Conservation (phyloP, 2,329 filamentous ascomycete species). For the Aspergillus ochraceoroseus region DNA sequence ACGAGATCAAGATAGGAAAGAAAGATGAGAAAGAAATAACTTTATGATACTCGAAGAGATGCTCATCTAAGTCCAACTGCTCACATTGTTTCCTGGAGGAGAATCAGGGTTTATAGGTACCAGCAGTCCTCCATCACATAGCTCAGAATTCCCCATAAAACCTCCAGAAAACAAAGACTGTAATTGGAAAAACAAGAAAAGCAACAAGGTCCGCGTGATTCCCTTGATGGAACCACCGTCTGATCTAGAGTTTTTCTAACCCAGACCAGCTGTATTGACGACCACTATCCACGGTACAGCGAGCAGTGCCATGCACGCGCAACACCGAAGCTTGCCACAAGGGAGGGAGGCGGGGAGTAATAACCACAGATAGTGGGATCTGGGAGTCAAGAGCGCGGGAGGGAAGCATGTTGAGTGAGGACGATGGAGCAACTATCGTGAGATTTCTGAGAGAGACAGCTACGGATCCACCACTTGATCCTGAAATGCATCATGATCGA, state of each 20-base stretch:
- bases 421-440: too few relatives aligned
- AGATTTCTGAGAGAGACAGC: too few relatives aligned
- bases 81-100: slow-evolving; percentile 2
- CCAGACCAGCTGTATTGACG: too few relatives aligned
- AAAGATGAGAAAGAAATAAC: neutral
- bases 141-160: too few relatives aligned
- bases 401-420: too few relatives aligned
- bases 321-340: slow-evolving; percentile 19
- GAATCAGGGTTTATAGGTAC: slow-evolving; percentile 23
- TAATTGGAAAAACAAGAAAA: slow-evolving; percentile 15
- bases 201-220: slow-evolving; percentile 27
- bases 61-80: too few relatives aligned
- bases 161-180: slow-evolving; percentile 5
- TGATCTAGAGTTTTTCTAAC: slow-evolving; percentile 24
- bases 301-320: slow-evolving; percentile 13
- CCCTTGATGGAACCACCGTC: slow-evolving; percentile 16
- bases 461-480: too few relatives aligned
- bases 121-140: neutral
- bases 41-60: too few relatives aligned
- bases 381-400: too few relatives aligned
- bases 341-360: slow-evolving; percentile 12
- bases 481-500: too few relatives aligned
- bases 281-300: slow-evolving; percentile 24
- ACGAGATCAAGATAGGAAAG: neutral
- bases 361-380: neutral